phyloP scores from a whole-genome alignment of 2,329 filamentous ascomycete species.

The Apiospora phragmitis region DNA sequence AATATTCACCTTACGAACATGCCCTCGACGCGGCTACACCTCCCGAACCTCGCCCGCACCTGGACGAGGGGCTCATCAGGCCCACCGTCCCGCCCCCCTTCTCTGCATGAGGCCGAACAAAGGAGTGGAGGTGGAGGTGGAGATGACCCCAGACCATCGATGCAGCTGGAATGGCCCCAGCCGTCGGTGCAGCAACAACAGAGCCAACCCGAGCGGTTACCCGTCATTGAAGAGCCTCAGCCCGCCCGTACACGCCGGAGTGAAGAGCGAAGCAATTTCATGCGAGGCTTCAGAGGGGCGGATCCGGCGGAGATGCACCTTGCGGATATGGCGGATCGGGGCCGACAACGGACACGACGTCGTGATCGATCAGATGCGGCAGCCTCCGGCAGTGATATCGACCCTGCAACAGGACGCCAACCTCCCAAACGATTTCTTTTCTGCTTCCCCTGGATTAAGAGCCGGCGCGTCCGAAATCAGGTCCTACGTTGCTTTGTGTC shows the following conservation, averaged over 20 bases:
- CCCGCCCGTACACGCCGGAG: conserved; percentile 21
- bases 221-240: conserved; percentile 23
- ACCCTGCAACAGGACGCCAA: conserved; percentile 18
- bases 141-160: not conserved
- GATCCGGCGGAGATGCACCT: conserved; percentile 52
- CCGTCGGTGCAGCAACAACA: not conserved
- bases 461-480: conserved; percentile 53
- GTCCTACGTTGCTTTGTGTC: conserved; percentile 65
- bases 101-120: conserved; percentile 14
- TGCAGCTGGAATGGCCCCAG: not conserved
- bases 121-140: conserved; percentile 11
- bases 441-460: conserved; percentile 58
- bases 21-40: conserved; percentile 41
- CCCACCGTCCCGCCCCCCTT: conserved; percentile 12
- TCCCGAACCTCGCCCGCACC: conserved; percentile 42
- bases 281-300: conserved; percentile 37
- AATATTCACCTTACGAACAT: conserved; percentile 38
- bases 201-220: conserved; percentile 14
- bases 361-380: conserved; percentile 15
- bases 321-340: conserved; percentile 43
- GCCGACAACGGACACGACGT: conserved; percentile 35
- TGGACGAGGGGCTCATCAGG: conserved; percentile 34
- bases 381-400: conserved; percentile 12
- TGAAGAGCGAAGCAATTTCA: conserved; percentile 14
- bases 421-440: conserved; percentile 48